Base-by-base conservation (phyloP, 1,284 basidiomycete species). In the Paramarasmius palmivorus region DNA sequence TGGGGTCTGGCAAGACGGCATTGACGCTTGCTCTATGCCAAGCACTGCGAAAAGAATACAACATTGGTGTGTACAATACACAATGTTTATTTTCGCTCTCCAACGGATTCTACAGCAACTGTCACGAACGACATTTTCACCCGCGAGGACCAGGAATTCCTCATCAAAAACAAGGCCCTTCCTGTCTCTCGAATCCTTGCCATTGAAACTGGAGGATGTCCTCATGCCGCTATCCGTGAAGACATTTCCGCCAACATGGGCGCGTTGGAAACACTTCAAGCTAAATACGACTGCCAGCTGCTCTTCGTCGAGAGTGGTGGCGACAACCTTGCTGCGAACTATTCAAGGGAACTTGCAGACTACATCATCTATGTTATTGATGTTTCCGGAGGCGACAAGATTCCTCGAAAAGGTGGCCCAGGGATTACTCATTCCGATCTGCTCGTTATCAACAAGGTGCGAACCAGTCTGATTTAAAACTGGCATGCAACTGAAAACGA, bases 41-140 rank as follows among this genome's bases (percentile, higher is more conserved):
- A 64, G 81, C 79, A 49, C 76, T 99, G 49, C 82, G 96, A 52
- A 83, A 86, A 39, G 79, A 88, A 58, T 92, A 91, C 71, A 98
- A 99, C 71, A 91, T 99, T 48, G 95, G 94, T 90, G 63, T 54
- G 63, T 57, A 20, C 19, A 42, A 53, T 62, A 77, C 49, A 54
- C 52, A 25, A 55, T 41, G 45, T 25, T 37, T 39, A 23, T 32
- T n/a, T n/a, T 29, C 37, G 14, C 42, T 12, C 53, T 53, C 32
- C 49, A 32, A 44, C 50, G 50, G n/a, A 38, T 14, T 47, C 10
- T 2, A 7, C 57, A 96, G 93, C 91, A 29, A 93, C 93, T 2
- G 92, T 95, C 15, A 97, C 95, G 8, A 98, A 98, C 71, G 95
- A 98, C 71, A 98, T 98, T 66, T 97, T 98, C 73, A 99, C 96